These are phyloP conservation scores for Lachancea fermentati DNA, from an alignment of 805 yeast species.

Conservation along the genomic window DNA sequence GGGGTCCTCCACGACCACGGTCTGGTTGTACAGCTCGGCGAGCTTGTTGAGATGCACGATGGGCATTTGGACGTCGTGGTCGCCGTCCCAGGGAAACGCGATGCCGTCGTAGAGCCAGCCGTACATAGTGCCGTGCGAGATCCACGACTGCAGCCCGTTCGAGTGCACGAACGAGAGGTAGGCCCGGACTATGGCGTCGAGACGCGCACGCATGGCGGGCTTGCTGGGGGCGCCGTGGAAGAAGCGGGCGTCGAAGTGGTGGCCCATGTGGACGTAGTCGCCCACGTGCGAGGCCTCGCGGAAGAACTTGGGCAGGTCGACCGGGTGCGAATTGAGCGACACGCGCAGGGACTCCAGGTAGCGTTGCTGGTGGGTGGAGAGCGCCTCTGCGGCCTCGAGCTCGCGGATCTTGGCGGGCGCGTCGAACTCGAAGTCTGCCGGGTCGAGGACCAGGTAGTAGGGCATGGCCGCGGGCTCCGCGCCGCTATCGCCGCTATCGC, in stretches of 20 bases:
- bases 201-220: conserved; percentile 25
- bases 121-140: conserved; percentile 59
- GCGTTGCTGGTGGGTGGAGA: conserved; percentile 20
- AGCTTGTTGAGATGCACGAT: conserved; percentile 40
- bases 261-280: conserved; percentile 24
- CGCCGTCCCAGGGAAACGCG: conserved; percentile 62
- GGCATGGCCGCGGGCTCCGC: conserved; percentile 1
- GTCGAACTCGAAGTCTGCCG: conserved; percentile 26
- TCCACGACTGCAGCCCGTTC: conserved; percentile 48
- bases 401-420: conserved; percentile 20
- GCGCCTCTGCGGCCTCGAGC: conserved; percentile 21
- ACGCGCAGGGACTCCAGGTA: conserved; percentile 34
- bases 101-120: conserved; percentile 64
- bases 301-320: conserved; percentile 38
- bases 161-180: conserved; percentile 45
- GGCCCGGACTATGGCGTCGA: conserved; percentile 46
- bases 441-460: conserved; percentile 3
- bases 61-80: conserved; percentile 61
- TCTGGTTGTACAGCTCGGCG: conserved; percentile 37
- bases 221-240: conserved; percentile 42
- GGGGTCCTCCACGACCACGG: conserved; percentile 44
- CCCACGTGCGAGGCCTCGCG: conserved; percentile 23
- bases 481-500: not conserved
- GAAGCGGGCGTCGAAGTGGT: conserved; percentile 56
- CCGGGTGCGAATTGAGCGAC: conserved; percentile 28